Evolutionary conservation across 2,329 filamentous ascomycete species (phyloP), one percentile per base, ranked within the genome.

Genomic region (Chaetothyriales sp.): DNA sequence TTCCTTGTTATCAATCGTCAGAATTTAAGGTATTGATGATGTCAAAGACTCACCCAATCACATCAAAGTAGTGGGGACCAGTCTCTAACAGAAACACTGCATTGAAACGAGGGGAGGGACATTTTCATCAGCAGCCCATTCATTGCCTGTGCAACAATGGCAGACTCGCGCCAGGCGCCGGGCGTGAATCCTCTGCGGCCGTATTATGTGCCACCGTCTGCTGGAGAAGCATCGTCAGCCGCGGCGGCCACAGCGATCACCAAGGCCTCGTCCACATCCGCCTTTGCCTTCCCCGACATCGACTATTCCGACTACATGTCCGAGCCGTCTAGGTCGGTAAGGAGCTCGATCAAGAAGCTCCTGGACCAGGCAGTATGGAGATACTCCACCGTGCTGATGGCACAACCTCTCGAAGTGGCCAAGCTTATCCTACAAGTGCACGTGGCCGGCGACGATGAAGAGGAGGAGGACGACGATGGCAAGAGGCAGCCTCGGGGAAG

Each of bases 391-490:
- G 82, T 95, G 20, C 68, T 96, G 62, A 81, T 95, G 64, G 84
- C 87, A 49, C 92, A 98, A 69, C 92, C 92, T 12, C 96, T 98
- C 66, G 92, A 96, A 72, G 89, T 95, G 52, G 65, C 90, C 63
- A 96, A 95, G 75, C 92, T 83, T 12, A 79, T 96, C 51, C 70
- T 98, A 60, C 92, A 98, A 69, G 80, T 88, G 48, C 79, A 78
- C 56, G 68, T 78, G 49, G 64, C 63, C 20, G 61, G 65, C 26
- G 59, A 59, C 60, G 48, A 60, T 60, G 50, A 63, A 56, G 60
- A 52, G 32, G 51, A 52, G 57, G 60, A 52, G 32, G 51, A 52
- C 18, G 50, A 54, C 8, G 43, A 44, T 5, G 32, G 28, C 19
- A 43, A 10, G 19, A 42, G 9, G 18, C 10, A 39, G 32, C 32